phyloP scores from a whole-genome alignment of 176 grass and related monocot genomes.

The Oryza longistaminata region DNA sequence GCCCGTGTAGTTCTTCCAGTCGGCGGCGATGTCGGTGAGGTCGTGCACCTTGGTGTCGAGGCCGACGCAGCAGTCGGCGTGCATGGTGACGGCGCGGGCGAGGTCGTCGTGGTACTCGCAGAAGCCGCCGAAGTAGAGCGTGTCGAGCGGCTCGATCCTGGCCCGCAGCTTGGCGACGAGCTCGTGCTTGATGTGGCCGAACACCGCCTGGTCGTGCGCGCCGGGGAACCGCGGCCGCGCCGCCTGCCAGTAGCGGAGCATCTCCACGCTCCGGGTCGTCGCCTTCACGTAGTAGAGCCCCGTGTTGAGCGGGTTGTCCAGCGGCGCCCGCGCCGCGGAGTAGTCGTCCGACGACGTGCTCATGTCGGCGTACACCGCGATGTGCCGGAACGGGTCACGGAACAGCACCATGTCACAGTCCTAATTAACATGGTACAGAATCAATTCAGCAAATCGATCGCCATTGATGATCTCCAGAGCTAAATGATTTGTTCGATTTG shows the following conservation, averaged over 20 bases:
- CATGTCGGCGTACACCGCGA: constrained; percentile 43
- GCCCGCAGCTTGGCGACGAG: constrained; percentile 2
- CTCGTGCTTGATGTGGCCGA: constrained; percentile 43
- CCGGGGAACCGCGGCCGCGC: constrained; percentile 26
- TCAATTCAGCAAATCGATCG: not conserved
- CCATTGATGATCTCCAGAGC: not conserved
- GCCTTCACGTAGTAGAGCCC: constrained; percentile 55
- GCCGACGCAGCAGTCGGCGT: constrained; percentile 60
- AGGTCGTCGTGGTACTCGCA: constrained; percentile 41
- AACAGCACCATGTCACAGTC: constrained; percentile 62
- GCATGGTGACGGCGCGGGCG: constrained; percentile 49
- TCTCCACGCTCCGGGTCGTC: constrained; percentile 26
- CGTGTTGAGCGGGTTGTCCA: constrained; percentile 49
- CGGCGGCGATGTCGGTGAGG: constrained; percentile 26
- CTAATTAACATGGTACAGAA: constrained; percentile 13
- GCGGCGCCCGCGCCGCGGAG: not conserved
- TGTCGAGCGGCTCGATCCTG: constrained; percentile 48
- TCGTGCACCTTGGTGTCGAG: constrained; percentile 50
- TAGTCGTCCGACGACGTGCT: constrained; percentile 40
- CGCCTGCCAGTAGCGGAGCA: constrained; percentile 43
- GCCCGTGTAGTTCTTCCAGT: constrained; percentile 50
- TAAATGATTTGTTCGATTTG: too few relatives aligned
- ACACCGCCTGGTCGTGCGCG: constrained; percentile 46
- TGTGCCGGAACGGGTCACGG: constrained; percentile 55
- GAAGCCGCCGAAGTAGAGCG: constrained; percentile 41